These are phyloP conservation scores for Ceratocystis papillata DNA, from an alignment of 2,329 filamentous ascomycete genomes.

Conservation along the genomic window DNA sequence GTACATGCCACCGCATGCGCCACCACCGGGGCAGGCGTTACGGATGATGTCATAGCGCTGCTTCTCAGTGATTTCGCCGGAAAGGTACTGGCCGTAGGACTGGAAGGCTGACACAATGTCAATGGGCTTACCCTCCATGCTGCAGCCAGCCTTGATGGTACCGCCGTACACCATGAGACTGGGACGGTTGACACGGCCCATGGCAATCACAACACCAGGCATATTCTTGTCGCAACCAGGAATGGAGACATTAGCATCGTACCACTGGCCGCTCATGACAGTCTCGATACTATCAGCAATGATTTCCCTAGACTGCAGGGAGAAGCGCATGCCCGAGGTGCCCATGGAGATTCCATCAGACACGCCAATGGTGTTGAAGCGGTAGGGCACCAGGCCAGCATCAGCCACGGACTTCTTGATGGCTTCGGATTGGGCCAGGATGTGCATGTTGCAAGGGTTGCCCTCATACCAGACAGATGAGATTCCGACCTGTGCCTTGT, in stretches of 20 bases:
- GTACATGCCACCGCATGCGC: slow-evolving; percentile 68
- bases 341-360: slow-evolving; percentile 98
- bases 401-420: slow-evolving; percentile 53
- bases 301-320: slow-evolving; percentile 84
- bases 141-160: slow-evolving; percentile 84
- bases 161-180: slow-evolving; percentile 97
- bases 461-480: slow-evolving; percentile 97
- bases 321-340: slow-evolving; percentile 92
- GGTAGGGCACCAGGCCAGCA: slow-evolving; percentile 78
- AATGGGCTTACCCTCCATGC: slow-evolving; percentile 60
- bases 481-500: slow-evolving; percentile 95
- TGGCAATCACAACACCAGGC: slow-evolving; percentile 84
- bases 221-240: slow-evolving; percentile 99
- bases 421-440: slow-evolving; percentile 74
- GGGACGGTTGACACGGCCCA: slow-evolving; percentile 88
- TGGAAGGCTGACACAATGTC: slow-evolving; percentile 98
- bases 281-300: slow-evolving; percentile 98
- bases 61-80: slow-evolving; percentile 82
- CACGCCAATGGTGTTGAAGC: slow-evolving; percentile 98
- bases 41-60: slow-evolving; percentile 90
- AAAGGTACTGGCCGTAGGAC: slow-evolving; percentile 88
- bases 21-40: slow-evolving; percentile 58
- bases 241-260: slow-evolving; percentile 92
- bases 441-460: slow-evolving; percentile 99
- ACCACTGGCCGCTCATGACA: slow-evolving; percentile 98